Evolutionary conservation across 2,329 filamentous ascomycete genomes (phyloP).

Genomic region (Penicillium sp.): DNA sequence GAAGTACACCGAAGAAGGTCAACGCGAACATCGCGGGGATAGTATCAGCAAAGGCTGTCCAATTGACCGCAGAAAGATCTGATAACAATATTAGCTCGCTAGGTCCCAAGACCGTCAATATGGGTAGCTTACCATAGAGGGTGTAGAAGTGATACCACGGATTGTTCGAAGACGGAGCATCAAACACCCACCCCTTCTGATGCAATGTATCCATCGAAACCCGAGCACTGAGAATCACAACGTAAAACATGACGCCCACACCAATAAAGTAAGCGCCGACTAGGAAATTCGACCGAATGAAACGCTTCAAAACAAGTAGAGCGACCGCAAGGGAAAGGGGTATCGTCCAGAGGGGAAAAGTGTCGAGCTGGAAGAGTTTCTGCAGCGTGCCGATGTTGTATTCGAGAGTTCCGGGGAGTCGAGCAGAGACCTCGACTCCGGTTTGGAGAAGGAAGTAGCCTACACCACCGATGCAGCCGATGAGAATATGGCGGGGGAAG

Average conservation of each 20-base stretch:
- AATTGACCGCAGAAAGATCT: conserved; percentile 84
- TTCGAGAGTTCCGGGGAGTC: conserved; percentile 81
- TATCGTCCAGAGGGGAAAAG: conserved; percentile 79
- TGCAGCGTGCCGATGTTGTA: conserved; percentile 79
- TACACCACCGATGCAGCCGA: conserved; percentile 96
- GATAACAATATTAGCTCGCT: conserved; percentile 16
- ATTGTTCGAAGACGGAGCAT: conserved; percentile 79
- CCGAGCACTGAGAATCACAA: conserved; percentile 58
- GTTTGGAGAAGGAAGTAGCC: conserved; percentile 94
- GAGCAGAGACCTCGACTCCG: conserved; percentile 89
- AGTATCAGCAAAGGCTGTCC: conserved; percentile 80
- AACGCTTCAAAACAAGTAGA: conserved; percentile 77
- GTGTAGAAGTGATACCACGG: conserved; percentile 99
- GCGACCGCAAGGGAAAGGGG: conserved; percentile 77
- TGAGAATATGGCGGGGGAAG: conserved; percentile 93
- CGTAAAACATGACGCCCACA: conserved; percentile 66
- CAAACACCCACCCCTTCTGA: conserved; percentile 85
- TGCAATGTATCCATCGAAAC: conserved; percentile 72
- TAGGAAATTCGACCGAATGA: conserved; percentile 80
- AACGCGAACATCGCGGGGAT: conserved; percentile 95
- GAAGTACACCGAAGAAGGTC: conserved; percentile 95
- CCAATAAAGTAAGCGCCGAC: conserved; percentile 87
- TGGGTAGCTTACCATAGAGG: conserved; percentile 73
- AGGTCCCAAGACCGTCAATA: neutral
- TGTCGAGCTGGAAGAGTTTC: conserved; percentile 74